Evolutionary conservation across 768 basidiomycete species (phyloP).

Genomic region (Hygrocybe punicea): DNA sequence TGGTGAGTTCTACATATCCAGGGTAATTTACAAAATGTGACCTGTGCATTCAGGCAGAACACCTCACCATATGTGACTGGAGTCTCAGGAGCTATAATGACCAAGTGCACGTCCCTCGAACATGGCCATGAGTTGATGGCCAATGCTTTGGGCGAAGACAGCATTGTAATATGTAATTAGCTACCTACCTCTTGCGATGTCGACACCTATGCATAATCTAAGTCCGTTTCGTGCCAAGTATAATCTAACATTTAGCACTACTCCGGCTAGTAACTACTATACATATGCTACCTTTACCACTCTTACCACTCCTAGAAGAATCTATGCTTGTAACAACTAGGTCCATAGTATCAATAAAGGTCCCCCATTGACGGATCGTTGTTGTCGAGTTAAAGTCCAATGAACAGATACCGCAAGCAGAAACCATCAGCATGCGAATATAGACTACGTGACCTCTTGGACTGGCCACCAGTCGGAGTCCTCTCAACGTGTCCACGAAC

Average conservation of each 20-base stretch:
- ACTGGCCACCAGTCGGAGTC: neutral
- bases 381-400: neutral
- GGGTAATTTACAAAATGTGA: neutral
- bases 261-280: no score
- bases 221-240: no score
- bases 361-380: no score
- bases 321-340: no score
- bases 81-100: neutral
- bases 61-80: neutral
- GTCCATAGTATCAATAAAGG: no score
- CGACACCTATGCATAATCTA: no score
- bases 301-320: no score
- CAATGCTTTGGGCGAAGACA: neutral
- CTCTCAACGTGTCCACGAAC: no score
- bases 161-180: neutral
- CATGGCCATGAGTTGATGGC: neutral
- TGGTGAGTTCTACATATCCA: neutral
- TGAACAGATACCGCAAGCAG: neutral
- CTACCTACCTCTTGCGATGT: neutral
- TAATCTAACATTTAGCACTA: no score
- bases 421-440: no score
- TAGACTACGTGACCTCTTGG: no score
- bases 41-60: neutral
- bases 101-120: neutral
- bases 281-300: no score